These are phyloP conservation scores for Pulveroboletus sp. DNA, from an alignment of 768 basidiomycete genomes.

Conservation along the genomic window DNA sequence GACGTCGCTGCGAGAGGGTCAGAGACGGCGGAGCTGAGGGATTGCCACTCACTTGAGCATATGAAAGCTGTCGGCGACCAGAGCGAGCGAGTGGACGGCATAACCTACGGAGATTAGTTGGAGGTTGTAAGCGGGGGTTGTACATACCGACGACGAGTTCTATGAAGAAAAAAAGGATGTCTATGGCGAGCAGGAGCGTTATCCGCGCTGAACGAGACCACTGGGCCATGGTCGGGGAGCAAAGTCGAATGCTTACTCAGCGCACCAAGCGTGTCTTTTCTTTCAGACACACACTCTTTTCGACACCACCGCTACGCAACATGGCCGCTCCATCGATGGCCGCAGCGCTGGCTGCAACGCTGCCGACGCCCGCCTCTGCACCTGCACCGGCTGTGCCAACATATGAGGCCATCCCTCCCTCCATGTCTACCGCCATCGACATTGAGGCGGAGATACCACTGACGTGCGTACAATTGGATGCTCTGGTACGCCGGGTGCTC, in stretches of 20 bases:
- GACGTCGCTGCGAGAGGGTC: slow-evolving; percentile 67
- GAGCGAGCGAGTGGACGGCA: slow-evolving; percentile 91
- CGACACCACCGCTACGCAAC: neutral
- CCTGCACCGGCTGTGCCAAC: slow-evolving; percentile 59
- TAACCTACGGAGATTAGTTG: slow-evolving; percentile 53
- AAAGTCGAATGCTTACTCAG: slow-evolving; percentile 22
- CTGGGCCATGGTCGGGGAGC: slow-evolving; percentile 18
- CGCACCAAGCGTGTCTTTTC: neutral
- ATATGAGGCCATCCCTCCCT: slow-evolving; percentile 85
- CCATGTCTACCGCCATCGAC: slow-evolving; percentile 91
- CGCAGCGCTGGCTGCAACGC: slow-evolving; percentile 81
- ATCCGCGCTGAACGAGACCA: slow-evolving; percentile 71
- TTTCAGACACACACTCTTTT: neutral
- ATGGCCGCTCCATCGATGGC: slow-evolving; percentile 87
- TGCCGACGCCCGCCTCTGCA: slow-evolving; percentile 57
- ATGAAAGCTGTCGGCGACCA: slow-evolving; percentile 96
- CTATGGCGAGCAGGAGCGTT: slow-evolving; percentile 73
- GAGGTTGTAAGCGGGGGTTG: slow-evolving; percentile 5
- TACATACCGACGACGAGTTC: slow-evolving; percentile 73
- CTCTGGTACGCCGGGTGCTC: slow-evolving; percentile 54
- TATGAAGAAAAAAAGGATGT: slow-evolving; percentile 80
- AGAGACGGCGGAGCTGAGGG: slow-evolving; percentile 6
- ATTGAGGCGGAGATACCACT: slow-evolving; percentile 87
- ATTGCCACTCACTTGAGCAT: slow-evolving; percentile 82
- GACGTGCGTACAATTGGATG: slow-evolving; percentile 77